Percentiles rank a stretch among this genome's conserved stretches.
Conservation (phyloP, 805 yeast species). For the Myxozyma neotropica region DNA sequence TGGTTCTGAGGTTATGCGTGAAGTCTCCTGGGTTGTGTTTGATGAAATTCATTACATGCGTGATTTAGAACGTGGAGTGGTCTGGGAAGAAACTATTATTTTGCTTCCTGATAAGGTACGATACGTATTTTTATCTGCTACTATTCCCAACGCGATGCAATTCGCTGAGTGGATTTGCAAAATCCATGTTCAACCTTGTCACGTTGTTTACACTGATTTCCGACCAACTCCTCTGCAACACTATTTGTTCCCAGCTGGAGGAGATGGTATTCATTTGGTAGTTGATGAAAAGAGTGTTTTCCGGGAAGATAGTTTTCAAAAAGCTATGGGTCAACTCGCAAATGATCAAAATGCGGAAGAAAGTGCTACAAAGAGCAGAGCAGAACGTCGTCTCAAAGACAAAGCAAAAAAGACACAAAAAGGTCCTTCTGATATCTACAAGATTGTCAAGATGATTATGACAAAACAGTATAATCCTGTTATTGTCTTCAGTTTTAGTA, state of each 20-base stretch:
- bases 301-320: conserved; percentile 96
- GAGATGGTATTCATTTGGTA: conserved; percentile 95
- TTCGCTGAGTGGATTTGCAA: conserved; percentile 90
- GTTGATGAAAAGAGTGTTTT: conserved; percentile 96
- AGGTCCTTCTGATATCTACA: conserved; percentile 62
- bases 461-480: conserved; percentile 95
- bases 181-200: conserved; percentile 95
- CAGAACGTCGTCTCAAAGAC: conserved; percentile 43
- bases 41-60: conserved; percentile 99
- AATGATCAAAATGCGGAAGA: conserved; percentile 68
- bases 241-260: conserved; percentile 96
- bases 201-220: conserved; percentile 97
- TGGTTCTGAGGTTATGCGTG: conserved; percentile 98
- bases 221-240: conserved; percentile 99
- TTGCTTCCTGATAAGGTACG: conserved; percentile 94
- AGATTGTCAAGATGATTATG: conserved; percentile 98
- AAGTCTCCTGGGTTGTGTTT: conserved; percentile 97
- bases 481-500: conserved; percentile 96
- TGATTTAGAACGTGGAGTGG: conserved; percentile 97
- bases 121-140: conserved; percentile 61
- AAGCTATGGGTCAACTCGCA: conserved; percentile 93
- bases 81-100: conserved; percentile 98
- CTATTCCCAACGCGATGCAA: conserved; percentile 56
- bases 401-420: conserved; percentile 59
- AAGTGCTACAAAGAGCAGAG: conserved; percentile 61